Conservation (phyloP, 257 asterid species). For the Plantago elongata region DNA sequence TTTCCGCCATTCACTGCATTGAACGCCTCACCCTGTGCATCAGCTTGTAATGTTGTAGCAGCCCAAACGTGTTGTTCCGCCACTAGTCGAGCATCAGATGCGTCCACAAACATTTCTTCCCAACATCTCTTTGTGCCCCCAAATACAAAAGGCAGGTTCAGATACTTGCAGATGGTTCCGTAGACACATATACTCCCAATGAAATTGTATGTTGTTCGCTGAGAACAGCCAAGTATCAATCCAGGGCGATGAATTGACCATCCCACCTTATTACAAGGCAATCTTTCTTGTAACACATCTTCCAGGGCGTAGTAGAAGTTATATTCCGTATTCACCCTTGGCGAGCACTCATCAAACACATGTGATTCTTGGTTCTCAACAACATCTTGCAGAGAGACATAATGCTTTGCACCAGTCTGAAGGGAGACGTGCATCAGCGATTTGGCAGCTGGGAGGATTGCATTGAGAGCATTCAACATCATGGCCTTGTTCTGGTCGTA, state of each 20-base stretch:
- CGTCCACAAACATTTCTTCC: constrained; percentile 68
- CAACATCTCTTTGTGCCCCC: constrained; percentile 68
- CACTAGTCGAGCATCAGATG: constrained; percentile 76
- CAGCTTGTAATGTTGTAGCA: constrained; percentile 24
- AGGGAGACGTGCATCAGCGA: constrained; percentile 58
- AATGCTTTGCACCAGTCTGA: constrained; percentile 79
- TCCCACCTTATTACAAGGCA: constrained; percentile 29
- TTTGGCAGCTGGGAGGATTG: constrained; percentile 45
- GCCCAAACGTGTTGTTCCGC: constrained; percentile 82
- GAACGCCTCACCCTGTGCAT: constrained; percentile 31
- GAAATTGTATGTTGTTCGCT: constrained; percentile 46
- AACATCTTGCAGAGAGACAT: constrained; percentile 36
- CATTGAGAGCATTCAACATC: constrained; percentile 61
- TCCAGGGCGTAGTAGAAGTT: constrained; percentile 77
- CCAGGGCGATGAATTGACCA: constrained; percentile 89
- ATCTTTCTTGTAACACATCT: constrained; percentile 57
- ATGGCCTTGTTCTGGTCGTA: constrained; percentile 51
- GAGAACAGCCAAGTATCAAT: constrained; percentile 60
- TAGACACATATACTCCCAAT: constrained; percentile 73
- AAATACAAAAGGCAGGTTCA: constrained; percentile 64
- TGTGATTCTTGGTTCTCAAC: background rate
- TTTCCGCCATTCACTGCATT: constrained; percentile 62
- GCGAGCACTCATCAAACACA: constrained; percentile 48
- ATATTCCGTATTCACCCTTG: constrained; percentile 41
- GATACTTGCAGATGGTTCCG: constrained; percentile 60